These are phyloP conservation scores for Tardiomyces depauwii DNA, from an alignment of 1,139 yeast species.

Conservation along the genomic window DNA sequence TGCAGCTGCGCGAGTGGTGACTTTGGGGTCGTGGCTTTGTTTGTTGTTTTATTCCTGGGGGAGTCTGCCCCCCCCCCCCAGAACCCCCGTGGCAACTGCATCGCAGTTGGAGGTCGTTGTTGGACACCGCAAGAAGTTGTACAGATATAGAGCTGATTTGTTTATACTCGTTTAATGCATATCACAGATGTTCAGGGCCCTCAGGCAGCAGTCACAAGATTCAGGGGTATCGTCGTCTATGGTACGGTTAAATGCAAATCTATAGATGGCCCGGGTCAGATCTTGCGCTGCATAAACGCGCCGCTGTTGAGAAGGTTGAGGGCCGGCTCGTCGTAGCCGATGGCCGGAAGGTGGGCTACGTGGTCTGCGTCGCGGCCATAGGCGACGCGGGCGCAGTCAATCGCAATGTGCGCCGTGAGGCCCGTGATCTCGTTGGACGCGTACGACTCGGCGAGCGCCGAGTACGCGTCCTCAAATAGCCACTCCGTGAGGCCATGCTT, in stretches of 20 bases:
- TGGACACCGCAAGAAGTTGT: no score
- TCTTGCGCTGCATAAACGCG: not conserved
- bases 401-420: not conserved
- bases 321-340: not conserved
- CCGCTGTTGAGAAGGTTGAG: not conserved
- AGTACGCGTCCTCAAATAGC: not conserved
- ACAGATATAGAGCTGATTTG: no score
- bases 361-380: not conserved
- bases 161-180: no score
- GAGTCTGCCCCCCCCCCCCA: no score
- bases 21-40: not conserved
- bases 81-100: no score
- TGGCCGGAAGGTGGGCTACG: not conserved
- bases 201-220: no score
- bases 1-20: slow-evolving; percentile 17
- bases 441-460: not conserved
- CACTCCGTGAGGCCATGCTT: not conserved
- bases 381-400: not conserved
- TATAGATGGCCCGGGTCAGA: no score
- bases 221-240: no score
- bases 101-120: no score
- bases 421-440: not conserved
- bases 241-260: no score
- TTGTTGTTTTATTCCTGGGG: no score
- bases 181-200: no score